Percentiles rank a stretch among this genome's conserved stretches.
Conservation (phyloP, 164 flowering plant species). For the Chimonanthus praecox region DNA sequence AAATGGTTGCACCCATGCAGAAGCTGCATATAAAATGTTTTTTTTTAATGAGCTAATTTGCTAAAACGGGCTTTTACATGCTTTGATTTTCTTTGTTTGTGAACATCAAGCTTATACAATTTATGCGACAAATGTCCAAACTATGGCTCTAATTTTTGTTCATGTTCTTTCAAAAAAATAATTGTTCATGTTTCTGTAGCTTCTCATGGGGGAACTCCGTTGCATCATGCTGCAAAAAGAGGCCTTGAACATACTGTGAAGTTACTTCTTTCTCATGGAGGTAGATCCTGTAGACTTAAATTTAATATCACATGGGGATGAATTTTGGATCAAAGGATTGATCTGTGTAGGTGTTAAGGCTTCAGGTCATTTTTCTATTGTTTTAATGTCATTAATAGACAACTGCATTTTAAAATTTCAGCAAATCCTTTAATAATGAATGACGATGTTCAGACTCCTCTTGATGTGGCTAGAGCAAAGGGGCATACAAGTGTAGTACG, state of each 20-base stretch:
- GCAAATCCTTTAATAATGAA: conserved; percentile 75
- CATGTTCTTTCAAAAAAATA: background rate
- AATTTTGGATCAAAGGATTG: background rate
- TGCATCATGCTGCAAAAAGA: conserved; percentile 94
- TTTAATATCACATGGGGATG: background rate
- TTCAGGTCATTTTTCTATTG: background rate
- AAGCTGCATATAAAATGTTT: background rate
- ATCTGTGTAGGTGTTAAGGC: background rate
- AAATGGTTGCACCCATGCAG: too few relatives aligned
- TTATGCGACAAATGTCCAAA: too few relatives aligned
- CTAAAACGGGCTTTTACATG: background rate
- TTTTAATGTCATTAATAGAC: background rate
- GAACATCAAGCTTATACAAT: background rate
- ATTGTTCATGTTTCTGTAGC: conserved; percentile 29
- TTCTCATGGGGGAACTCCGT: conserved; percentile 78
- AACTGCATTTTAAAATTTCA: conserved; percentile 30
- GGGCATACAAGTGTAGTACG: conserved; percentile 71
- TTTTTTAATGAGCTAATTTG: background rate
- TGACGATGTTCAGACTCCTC: conserved; percentile 80
- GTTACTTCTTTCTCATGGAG: conserved; percentile 83
- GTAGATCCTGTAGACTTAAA: conserved; percentile 24
- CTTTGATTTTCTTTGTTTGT: background rate
- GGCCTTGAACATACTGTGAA: conserved; percentile 66
- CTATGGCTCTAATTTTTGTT: background rate
- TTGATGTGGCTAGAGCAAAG: conserved; percentile 80